Evolutionary conservation across 306 rosid species (phyloP).

Genomic region (Quillaja saponaria): DNA sequence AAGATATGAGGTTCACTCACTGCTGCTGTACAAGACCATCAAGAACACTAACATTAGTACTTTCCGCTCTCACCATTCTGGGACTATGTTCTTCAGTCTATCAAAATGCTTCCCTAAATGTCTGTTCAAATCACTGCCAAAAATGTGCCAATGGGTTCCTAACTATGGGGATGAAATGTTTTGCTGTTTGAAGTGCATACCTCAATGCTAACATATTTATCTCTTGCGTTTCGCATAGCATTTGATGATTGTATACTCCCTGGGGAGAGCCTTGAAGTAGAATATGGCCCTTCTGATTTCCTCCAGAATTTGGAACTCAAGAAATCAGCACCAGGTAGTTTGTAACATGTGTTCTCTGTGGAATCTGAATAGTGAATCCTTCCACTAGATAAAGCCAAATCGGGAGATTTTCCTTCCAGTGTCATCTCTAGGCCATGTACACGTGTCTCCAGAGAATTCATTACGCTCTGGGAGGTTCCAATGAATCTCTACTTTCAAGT

Average conservation of each 20-base stretch:
- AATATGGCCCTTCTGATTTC: constrained; percentile 66
- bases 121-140: constrained; percentile 38
- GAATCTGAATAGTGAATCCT: constrained; percentile 48
- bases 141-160: constrained; percentile 43
- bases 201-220: constrained; percentile 46
- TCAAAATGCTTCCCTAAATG: constrained; percentile 32
- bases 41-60: constrained; percentile 41
- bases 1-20: constrained; percentile 32
- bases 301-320: constrained; percentile 93
- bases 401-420: constrained; percentile 82
- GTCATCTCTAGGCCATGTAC: constrained; percentile 89
- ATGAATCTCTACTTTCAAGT: constrained; percentile 70
- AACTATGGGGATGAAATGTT: constrained; percentile 52
- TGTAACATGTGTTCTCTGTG: constrained; percentile 79
- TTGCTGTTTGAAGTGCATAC: constrained; percentile 32
- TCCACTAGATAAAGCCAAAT: constrained; percentile 77
- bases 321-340: constrained; percentile 90
- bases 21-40: constrained; percentile 40
- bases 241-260: constrained; percentile 46
- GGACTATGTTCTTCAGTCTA: constrained; percentile 38
- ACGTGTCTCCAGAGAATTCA: constrained; percentile 86
- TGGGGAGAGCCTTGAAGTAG: constrained; percentile 55
- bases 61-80: constrained; percentile 44
- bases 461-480: constrained; percentile 88
- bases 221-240: constrained; percentile 34